Base-by-base conservation (phyloP, 768 basidiomycete genomes). In the Neoboletus magnificus region DNA sequence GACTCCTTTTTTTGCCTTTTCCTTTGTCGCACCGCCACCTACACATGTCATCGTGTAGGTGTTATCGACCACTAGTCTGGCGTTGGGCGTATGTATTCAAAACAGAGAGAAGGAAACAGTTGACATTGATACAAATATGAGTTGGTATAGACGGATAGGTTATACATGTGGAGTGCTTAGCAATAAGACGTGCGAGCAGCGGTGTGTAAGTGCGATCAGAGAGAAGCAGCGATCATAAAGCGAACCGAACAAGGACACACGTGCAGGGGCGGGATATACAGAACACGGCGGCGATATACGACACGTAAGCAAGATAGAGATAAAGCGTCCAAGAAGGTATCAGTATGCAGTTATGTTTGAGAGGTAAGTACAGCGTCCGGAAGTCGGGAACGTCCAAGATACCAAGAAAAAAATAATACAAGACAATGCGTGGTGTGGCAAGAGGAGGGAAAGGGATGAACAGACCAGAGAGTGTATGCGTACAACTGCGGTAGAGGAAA, bases 311-410 rank as follows among this genome's bases (percentile, higher is more conserved):
- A 42, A 57, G 48, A 60, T 25, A 36, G 47, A 52, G 46, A 30
- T 20, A 20, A 44, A 43, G n/a, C 23, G 56, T 65, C 55, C 66
- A 66, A 67, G 55, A 66, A 65, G 57, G 57, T 57, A 60, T 63
- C 58, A 33, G 55, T 59, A 54, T 58, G 57, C 52, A 12, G 48
- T 52, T 22, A 51, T 41, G 43, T 16, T 50, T 32, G 46, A 49
- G 36, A 35, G 40, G 20, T 29, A 25, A 18, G 30, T 15, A 50
- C 45, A 53, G 47, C 48, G 57, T 62, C 50, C 56, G 30, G 39
- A 13, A 47, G 29, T 35, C 16, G 13, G 20, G 15, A 53, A 42
- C 25, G 62, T 68, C 58, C 66, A 68, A 68, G 58, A 68, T 46
- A 55, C 33, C 66, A 65, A 66, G 49, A 58, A 62, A 53, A 32